Base-by-base conservation (phyloP, 768 basidiomycete species). In the Chiua virens region DNA sequence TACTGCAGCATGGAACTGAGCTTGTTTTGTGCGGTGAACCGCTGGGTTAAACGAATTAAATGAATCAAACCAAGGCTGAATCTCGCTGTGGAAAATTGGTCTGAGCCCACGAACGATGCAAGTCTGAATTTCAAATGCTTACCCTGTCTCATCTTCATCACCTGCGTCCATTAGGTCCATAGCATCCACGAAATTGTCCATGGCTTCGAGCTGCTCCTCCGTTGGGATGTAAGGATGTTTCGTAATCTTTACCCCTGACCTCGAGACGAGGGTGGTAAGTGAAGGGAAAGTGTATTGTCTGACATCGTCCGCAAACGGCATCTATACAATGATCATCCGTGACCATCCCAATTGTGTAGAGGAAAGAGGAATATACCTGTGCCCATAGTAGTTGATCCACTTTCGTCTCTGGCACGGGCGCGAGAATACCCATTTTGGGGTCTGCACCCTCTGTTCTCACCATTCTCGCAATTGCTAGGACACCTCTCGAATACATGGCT, bases 251-350 rank as follows among this genome's bases (percentile, higher is more conserved):
- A 90, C 85, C 3, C 93, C 92, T 41, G 85, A 86, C 64, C 82
- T 88, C 49, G 83, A 86, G 51, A 86, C 73, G 15, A 96, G 78
- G 10, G 76, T 76, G 39, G 85, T 81, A 27, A 98, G 77, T 0
- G 90, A 90, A 0, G 87, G 82, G 66, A 99, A 98, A 10, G 82
- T 83, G 68, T 91, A 92, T 56, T 84, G 88, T 51, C 93, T 83
- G 46, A 93, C 77, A 60, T 99, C 96, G 65, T 99, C 96, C 3
- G 92, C 92, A 63, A 97, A 98, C 0, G 96, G 96, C 80, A 98
- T 82, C 92, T 95, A 56, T n/a, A 18, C 34, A 21, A 46, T 3
- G 36, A 11, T 23, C 11, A 32, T 45, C 22, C 39, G 8, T 46
- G 28, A 36, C 28, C 7, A 41, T 14, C 9, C 32, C 25, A 15